These are phyloP conservation scores for Ustilago lituana DNA, from an alignment of 1,284 basidiomycete genomes.

Conservation along the genomic window DNA sequence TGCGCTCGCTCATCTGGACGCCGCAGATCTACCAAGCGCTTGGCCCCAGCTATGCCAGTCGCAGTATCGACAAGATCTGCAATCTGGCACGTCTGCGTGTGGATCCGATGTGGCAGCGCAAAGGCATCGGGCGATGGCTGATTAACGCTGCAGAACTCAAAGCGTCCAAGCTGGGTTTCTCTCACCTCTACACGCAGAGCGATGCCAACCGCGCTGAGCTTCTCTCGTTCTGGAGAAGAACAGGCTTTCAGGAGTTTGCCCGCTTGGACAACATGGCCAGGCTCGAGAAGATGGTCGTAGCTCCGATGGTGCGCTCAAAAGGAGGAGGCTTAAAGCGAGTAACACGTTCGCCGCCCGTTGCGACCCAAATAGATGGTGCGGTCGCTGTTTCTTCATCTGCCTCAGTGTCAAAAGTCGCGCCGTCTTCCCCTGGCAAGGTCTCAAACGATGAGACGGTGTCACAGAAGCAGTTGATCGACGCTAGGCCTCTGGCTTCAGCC, in stretches of 20 bases:
- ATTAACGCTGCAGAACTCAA: conserved; percentile 35
- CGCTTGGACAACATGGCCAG: conserved; percentile 25
- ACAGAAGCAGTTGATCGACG: neutral
- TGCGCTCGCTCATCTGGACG: conserved; percentile 50
- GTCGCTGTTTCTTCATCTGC: neutral
- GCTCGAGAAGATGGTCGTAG: conserved; percentile 23
- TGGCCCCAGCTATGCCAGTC: conserved; percentile 38
- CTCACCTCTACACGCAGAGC: conserved; percentile 38
- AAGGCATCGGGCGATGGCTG: conserved; percentile 46
- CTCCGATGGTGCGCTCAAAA: neutral
- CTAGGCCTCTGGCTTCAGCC: neutral
- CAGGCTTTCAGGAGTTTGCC: conserved; percentile 33
- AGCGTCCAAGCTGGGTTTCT: conserved; percentile 38
- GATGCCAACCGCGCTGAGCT: conserved; percentile 9
- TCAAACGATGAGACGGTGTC: neutral
- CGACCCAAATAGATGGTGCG: neutral
- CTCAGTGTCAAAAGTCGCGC: neutral
- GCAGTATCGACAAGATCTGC: conserved; percentile 47
- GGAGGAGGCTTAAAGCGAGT: conserved; percentile 9
- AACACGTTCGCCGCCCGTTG: conserved; percentile 3
- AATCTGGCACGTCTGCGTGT: conserved; percentile 32
- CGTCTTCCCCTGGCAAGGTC: neutral
- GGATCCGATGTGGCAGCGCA: conserved; percentile 26
- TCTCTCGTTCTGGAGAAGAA: conserved; percentile 25
- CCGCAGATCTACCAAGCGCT: conserved; percentile 46